Conservation (phyloP, 176 grass and related monocot genomes). For the Ensete glaucum region DNA sequence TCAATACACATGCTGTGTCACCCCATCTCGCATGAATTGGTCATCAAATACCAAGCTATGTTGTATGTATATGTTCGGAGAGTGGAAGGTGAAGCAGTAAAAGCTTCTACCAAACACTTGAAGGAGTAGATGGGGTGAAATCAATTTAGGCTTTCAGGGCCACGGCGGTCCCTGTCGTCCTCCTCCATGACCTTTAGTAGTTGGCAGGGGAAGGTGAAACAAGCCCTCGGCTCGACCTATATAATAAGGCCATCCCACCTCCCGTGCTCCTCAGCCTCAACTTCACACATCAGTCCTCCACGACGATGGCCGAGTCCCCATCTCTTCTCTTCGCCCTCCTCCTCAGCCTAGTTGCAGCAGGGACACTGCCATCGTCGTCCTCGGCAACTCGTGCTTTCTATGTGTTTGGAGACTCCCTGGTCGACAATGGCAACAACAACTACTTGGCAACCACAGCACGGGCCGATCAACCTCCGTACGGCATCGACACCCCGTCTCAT, state of each 20-base stretch:
- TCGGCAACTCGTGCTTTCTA: conserved; percentile 69
- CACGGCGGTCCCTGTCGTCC: neutral
- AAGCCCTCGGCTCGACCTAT: neutral
- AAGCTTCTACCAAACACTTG: neutral
- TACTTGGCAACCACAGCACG: conserved; percentile 65
- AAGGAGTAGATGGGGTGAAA: neutral
- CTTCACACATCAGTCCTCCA: neutral
- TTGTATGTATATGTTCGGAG: neutral
- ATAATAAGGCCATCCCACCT: neutral
- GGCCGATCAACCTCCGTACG: conserved; percentile 73
- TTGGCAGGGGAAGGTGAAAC: neutral
- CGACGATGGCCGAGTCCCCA: neutral
- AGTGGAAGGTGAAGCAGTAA: neutral
- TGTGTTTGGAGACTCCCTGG: conserved; percentile 92
- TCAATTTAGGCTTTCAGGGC: neutral
- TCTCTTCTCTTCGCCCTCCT: neutral
- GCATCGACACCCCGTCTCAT: conserved; percentile 73
- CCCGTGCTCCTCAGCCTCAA: neutral
- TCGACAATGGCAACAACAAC: conserved; percentile 98
- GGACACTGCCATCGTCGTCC: conserved; percentile 5
- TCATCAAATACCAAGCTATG: too few relatives aligned
- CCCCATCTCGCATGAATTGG: too few relatives aligned
- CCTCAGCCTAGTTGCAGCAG: neutral
- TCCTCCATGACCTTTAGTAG: neutral
- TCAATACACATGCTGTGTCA: too few relatives aligned